These are phyloP conservation scores for Penicillium bialowiezense DNA, from an alignment of 495 filamentous ascomycete species.

Conservation along the genomic window DNA sequence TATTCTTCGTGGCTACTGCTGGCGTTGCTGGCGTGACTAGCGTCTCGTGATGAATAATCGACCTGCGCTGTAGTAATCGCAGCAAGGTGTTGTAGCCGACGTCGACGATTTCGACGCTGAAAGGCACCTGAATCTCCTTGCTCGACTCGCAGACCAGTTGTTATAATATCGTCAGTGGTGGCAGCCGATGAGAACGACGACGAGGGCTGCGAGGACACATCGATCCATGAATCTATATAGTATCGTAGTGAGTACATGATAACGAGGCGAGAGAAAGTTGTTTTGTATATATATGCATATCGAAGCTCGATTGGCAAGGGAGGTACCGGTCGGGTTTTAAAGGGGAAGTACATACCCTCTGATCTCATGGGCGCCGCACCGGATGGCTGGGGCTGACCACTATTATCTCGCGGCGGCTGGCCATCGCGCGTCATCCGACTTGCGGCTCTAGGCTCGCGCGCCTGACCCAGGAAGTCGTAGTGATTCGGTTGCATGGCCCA, in stretches of 20 bases:
- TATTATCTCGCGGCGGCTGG: conserved; percentile 31
- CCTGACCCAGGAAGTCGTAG: conserved; percentile 46
- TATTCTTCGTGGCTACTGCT: conserved; percentile 88
- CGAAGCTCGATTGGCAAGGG: conserved; percentile 15
- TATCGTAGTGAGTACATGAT: conserved; percentile 54
- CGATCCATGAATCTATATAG: conserved; percentile 91
- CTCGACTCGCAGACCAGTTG: conserved; percentile 76
- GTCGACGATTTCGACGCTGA: conserved; percentile 51
- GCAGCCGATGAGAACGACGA: conserved; percentile 77
- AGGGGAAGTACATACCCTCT: conserved; percentile 38
- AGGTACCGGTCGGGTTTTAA: conserved; percentile 17
- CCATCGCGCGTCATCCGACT: conserved; percentile 42
- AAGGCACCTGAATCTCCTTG: conserved; percentile 36
- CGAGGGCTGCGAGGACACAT: conserved; percentile 88
- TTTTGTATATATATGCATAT: conserved; percentile 17
- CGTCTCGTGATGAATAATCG: conserved; percentile 41
- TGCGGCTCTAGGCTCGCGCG: conserved; percentile 38
- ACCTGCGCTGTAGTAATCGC: conserved; percentile 48
- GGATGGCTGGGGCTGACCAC: conserved; percentile 36
- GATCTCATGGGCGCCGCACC: conserved; percentile 42
- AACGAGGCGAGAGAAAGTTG: conserved; percentile 22
- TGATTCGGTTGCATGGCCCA: conserved; percentile 46
- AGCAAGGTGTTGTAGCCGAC: conserved; percentile 48
- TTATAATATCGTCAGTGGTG: conserved; percentile 82
- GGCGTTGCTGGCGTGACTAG: conserved; percentile 42